Percentiles rank a stretch among this genome's conserved stretches.
Evolutionary conservation across 768 basidiomycete genomes (phyloP).

Genomic region (Infundibulicybe gibba): DNA sequence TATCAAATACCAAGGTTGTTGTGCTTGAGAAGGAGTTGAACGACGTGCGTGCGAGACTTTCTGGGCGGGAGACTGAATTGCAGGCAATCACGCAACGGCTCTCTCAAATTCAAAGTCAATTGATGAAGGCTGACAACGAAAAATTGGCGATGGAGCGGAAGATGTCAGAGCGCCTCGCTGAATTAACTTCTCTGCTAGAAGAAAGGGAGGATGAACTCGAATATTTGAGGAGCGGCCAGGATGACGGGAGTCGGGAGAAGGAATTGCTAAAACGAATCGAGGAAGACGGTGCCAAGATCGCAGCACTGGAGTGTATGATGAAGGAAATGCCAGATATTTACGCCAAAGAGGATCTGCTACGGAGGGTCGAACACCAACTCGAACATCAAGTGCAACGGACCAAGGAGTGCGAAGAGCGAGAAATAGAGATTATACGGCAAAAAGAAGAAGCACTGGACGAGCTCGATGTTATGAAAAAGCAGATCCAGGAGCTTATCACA

Average conservation of each 20-base stretch:
- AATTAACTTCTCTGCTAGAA: conserved; percentile 39
- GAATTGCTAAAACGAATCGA: conserved; percentile 65
- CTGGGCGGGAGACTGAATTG: conserved; percentile 43
- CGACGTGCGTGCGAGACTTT: conserved; percentile 39
- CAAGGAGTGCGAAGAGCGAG: conserved; percentile 36
- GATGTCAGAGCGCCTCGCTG: conserved; percentile 37
- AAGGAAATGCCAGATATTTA: conserved; percentile 34
- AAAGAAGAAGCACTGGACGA: conserved; percentile 47
- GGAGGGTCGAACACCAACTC: conserved; percentile 33
- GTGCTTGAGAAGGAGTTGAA: conserved; percentile 54
- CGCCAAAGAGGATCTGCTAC: conserved; percentile 36
- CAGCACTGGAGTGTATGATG: conserved; percentile 48
- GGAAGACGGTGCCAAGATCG: conserved; percentile 67
- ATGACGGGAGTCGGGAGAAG: conserved; percentile 49
- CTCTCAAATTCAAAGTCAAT: conserved; percentile 41
- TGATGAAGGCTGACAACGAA: conserved; percentile 56
- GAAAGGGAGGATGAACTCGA: conserved; percentile 60
- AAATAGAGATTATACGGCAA: conserved; percentile 46
- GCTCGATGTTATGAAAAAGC: conserved; percentile 30
- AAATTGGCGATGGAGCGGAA: conserved; percentile 50
- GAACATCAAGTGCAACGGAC: conserved; percentile 37
- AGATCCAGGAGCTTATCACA: conserved; percentile 22
- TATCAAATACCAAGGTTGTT: conserved; percentile 45
- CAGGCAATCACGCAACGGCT: conserved; percentile 42
- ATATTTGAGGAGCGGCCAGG: conserved; percentile 36